Conservation (phyloP, 768 basidiomycete species). For the Tricholoma sp. region DNA sequence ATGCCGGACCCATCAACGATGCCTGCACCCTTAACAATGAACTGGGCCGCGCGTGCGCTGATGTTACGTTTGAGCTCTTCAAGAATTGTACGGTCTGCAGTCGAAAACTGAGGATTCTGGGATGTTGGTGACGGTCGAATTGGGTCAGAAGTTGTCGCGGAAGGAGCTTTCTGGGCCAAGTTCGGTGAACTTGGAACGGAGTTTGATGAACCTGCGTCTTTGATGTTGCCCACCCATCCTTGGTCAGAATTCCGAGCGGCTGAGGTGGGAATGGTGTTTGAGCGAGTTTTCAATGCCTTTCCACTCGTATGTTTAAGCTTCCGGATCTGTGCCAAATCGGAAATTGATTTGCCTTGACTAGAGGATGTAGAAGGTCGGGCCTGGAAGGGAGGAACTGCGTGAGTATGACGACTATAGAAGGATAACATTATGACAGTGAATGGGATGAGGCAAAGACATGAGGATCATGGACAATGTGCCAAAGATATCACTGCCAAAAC, state of each 20-base stretch:
- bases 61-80: slow-evolving; percentile 50
- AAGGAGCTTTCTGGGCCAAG: slow-evolving; percentile 5
- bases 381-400: slow-evolving; percentile 14
- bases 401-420: slow-evolving; percentile 6
- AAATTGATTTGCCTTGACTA: slow-evolving; percentile 16
- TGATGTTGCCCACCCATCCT: neutral
- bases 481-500: slow-evolving; percentile 5
- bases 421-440: slow-evolving; percentile 7
- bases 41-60: slow-evolving; percentile 50
- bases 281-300: slow-evolving; percentile 20
- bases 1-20: slow-evolving; percentile 25
- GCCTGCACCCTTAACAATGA: slow-evolving; percentile 43
- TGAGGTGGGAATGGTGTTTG: slow-evolving; percentile 14
- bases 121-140: slow-evolving; percentile 3
- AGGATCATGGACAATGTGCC: neutral
- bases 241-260: neutral
- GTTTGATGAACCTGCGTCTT: slow-evolving; percentile 1
- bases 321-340: slow-evolving; percentile 24
- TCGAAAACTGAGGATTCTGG: slow-evolving; percentile 42
- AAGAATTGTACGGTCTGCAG: slow-evolving; percentile 56
- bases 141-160: slow-evolving; percentile 5
- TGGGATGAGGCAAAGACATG: neutral
- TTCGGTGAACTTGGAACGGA: slow-evolving; percentile 13
- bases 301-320: slow-evolving; percentile 30
- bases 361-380: slow-evolving; percentile 24